Base-by-base conservation (phyloP, 1,284 basidiomycete genomes). In the Cryptococcus sp. region DNA sequence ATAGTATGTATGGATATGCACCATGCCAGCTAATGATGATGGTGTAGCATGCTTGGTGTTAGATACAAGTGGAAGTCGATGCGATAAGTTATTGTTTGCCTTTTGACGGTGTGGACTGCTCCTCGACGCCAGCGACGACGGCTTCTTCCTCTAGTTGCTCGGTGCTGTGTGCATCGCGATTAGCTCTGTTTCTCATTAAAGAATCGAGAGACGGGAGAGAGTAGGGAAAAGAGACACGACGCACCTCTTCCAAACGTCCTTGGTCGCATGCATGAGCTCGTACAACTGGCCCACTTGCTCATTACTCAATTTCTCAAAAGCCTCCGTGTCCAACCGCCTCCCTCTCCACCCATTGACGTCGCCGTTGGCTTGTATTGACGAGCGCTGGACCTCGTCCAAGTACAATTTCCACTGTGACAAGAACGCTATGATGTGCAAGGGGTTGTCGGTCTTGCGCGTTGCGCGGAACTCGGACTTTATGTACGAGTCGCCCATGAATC, bases 341-440 rank as follows among this genome's bases (percentile, higher is more conserved):
- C 90, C 91, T 49, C 72, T 78, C 73, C 88, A 91, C 47, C 52
- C 54, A 48, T 23, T 59, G 52, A 8, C 68, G 69, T 61, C 80
- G 71, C 2, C 76, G 76, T 59, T 78, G 72, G 35, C 80, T 81
- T 45, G 65, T 64, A 25, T 30, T 83, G 61, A 51, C n/a, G 60
- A 64, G 3, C 47, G 22, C 56, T 78, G 72, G 19, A 93, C 72
- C 64, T 85, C 80, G 68, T 94, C 90, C 54, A 96, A 82, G 75
- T 96, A 97, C 59, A 85, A 73, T 76, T 94, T 95, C 93, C 93
- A 96, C 69, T 95, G 90, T 4, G 88, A 88, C 17, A 96, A 81
- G 73, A 97, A 97, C 1, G 91, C 92, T 73, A 96, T 93, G 63
- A 95, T 86, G 75, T 95, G 86, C 5, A 88, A 82, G 2, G 91